Evolutionary conservation across 805 yeast genomes (phyloP), one percentile per base, ranked within the genome.

Genomic region (Candida golubevii): DNA sequence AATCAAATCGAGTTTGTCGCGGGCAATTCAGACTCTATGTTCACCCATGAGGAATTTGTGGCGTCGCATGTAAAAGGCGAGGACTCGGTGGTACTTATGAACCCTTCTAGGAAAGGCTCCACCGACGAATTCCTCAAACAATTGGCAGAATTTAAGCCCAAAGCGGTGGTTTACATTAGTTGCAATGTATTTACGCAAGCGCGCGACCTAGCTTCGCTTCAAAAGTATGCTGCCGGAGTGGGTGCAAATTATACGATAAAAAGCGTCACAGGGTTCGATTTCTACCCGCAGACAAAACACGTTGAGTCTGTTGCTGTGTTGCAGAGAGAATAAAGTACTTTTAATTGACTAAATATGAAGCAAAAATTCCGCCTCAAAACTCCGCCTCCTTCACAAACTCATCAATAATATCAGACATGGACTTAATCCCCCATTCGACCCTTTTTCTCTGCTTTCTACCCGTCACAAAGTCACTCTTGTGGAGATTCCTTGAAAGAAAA

Each of bases 351-450:
- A 3, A 18, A 18, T 18, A 18, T 18, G 5, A 18, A 18, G 23
- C 5, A 18, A 18, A 18, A 18, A 18, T 18, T 18, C 23, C 23
- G 5, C 9, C 13, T 28, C 30, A 43, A 18, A 35, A 27, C 10
- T 44, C 50, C 11, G 41, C 33, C 23, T 53, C 56, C 36, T 44
- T 48, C 26, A 45, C 53, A 29, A 74, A 56, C 52, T 72, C 82
- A 32, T 72, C 78, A 14, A 78, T 71, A 33, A 80, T 64, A 48
- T 80, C 85, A 45, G 72, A 62, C 61, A 78, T 66, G 1, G 79
- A 65, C 41, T 74, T 77, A 14, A 73, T 69, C 2, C 84, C 93
- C 95, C 95, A 86, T 29, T 70, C 67, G 1, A 84, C 77, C 53
- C 90, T 72, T 36, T 62, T 71, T 31, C 59, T 67, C 55, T 81